These are phyloP conservation scores for Adansonia rubrostipa DNA, from an alignment of 441 rosid species.

Conservation along the genomic window DNA sequence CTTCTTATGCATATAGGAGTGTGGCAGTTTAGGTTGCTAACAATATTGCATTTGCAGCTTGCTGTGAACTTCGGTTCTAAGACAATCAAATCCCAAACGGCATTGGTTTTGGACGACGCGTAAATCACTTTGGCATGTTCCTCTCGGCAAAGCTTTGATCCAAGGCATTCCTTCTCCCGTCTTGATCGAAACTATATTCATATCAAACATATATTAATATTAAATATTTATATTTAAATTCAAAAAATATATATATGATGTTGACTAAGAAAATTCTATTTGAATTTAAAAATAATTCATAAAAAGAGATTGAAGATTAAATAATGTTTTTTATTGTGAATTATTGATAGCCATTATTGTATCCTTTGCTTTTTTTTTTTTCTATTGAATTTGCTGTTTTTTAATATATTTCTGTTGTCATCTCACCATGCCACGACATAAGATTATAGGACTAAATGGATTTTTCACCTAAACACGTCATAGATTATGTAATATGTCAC, in stretches of 20 bases:
- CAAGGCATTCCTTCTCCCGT: conserved; percentile 69
- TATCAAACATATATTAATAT: too few species aligned
- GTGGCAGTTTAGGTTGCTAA: conserved; percentile 12
- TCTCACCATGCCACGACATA: not conserved
- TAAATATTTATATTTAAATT: too few species aligned
- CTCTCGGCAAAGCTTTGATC: conserved; percentile 72
- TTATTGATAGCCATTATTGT: not conserved
- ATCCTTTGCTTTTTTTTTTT: not conserved
- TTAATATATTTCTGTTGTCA: not conserved
- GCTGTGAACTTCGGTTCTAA: conserved; percentile 82
- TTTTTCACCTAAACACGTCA: too few species aligned
- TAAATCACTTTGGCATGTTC: conserved; percentile 76
- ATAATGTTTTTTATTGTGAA: not conserved
- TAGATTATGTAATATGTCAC: too few species aligned
- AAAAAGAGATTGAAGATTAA: too few species aligned
- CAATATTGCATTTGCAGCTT: conserved; percentile 53
- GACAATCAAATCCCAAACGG: conserved; percentile 70
- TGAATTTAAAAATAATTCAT: not conserved
- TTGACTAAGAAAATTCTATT: not conserved
- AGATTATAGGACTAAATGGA: too few species aligned
- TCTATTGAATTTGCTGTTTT: too few species aligned
- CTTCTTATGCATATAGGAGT: not conserved
- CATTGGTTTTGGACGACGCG: conserved; percentile 85
- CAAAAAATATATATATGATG: not conserved
- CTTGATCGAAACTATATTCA: conserved; percentile 29